These are phyloP conservation scores for Gracilaria domingensis DNA, from an alignment of 23 red algal genomes.

Conservation along the genomic window DNA sequence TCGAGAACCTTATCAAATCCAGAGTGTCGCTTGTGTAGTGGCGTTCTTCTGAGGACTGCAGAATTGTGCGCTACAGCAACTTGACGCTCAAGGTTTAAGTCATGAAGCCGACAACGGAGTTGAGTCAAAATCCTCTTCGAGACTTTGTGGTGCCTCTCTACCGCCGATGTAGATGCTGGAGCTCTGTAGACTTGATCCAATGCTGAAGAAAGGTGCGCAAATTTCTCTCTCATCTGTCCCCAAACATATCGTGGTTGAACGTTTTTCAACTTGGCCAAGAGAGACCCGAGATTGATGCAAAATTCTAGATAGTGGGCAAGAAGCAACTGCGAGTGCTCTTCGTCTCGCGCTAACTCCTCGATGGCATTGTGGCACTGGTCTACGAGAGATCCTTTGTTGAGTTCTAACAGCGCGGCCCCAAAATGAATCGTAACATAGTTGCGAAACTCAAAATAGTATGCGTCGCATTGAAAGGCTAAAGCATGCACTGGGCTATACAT, in stretches of 20 bases:
- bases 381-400: not conserved
- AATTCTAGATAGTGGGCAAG: constrained; percentile 4
- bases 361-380: not conserved
- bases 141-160: constrained; percentile 1
- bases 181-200: constrained; percentile 13
- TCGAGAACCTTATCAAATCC: not conserved
- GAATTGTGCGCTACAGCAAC: constrained; percentile 33
- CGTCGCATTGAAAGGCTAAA: constrained; percentile 26
- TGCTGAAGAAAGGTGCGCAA: not conserved
- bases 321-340: not conserved
- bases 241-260: not conserved
- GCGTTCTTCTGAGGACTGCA: not conserved
- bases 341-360: not conserved
- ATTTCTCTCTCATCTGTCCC: not conserved
- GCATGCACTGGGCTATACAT: constrained; percentile 17
- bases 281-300: not conserved
- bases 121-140: not conserved
- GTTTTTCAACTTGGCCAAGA: not conserved
- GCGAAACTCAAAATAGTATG: not conserved
- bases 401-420: not conserved
- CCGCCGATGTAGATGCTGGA: not conserved
- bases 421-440: not conserved
- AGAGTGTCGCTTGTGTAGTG: not conserved
- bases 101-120: not conserved
- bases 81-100: constrained; percentile 2